phyloP scores from a whole-genome alignment of 2,329 filamentous ascomycete genomes.

The Colletotrichum noveboracense region DNA sequence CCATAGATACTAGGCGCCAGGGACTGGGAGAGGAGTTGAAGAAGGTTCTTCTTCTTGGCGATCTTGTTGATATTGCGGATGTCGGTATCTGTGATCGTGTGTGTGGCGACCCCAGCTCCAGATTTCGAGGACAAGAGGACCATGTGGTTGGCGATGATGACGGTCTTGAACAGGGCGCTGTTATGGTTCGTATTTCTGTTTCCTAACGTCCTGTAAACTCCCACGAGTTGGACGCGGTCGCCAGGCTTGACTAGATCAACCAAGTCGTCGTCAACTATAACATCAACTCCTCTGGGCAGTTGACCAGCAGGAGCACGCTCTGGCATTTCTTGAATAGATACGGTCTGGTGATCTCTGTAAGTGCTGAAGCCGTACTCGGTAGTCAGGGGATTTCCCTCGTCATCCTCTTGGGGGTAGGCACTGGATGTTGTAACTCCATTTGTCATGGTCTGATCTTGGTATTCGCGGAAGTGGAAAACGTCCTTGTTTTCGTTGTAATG shows the following conservation, averaged over 20 bases:
- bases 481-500: slow-evolving; percentile 91
- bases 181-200: slow-evolving; percentile 91
- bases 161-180: slow-evolving; percentile 92
- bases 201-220: slow-evolving; percentile 91
- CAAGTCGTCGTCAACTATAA: slow-evolving; percentile 94
- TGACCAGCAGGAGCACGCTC: slow-evolving; percentile 95
- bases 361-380: slow-evolving; percentile 97
- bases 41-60: slow-evolving; percentile 90
- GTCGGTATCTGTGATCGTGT: slow-evolving; percentile 92
- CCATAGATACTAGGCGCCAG: slow-evolving; percentile 96
- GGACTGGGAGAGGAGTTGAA: slow-evolving; percentile 91
- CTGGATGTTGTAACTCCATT: slow-evolving; percentile 87
- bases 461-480: slow-evolving; percentile 88
- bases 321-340: slow-evolving; percentile 99
- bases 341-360: slow-evolving; percentile 95
- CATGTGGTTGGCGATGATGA: slow-evolving; percentile 93
- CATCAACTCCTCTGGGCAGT: slow-evolving; percentile 92
- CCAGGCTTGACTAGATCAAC: slow-evolving; percentile 95
- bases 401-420: slow-evolving; percentile 93
- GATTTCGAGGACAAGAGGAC: slow-evolving; percentile 96
- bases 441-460: slow-evolving; percentile 97
- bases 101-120: slow-evolving; percentile 89
- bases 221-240: slow-evolving; percentile 95
- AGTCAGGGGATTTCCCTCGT: slow-evolving; percentile 87
- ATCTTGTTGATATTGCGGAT: slow-evolving; percentile 99